Evolutionary conservation across 352 stramenopile species (phyloP), one percentile per base, ranked within the genome.

Genomic region (Globisporangium viniferum): DNA sequence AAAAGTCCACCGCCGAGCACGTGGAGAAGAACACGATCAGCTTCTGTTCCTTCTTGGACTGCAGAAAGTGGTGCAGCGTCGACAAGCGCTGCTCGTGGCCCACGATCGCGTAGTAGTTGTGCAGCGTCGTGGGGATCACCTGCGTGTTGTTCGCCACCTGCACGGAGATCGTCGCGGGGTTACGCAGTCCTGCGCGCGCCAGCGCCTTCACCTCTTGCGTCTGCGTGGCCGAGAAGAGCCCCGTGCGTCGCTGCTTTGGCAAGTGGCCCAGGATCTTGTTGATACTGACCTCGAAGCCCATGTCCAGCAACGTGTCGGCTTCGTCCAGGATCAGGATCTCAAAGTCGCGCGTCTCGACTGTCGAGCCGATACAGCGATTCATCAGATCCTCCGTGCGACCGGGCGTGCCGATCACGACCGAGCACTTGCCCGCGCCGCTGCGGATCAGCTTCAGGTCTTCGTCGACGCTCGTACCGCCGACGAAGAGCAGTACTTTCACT

Each of bases 11-110:
- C 18, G 90, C 94, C 0, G 95, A 96, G 77, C 98, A 99, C 7
- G 98, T 99, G 8, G 98, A 91, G 69, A 99, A 99, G 80, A 99
- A 99, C 4, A 99, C 93, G 56, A 99, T 98, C 2, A 98, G 71
- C 74, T 99, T 99, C 53, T 93, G 70, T 0, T 73, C 60, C 44
- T 81, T 88, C 70, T 98, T 97, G 39, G 80, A 75, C 62, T 86
- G 69, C n/a, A 99, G 77, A 73, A 99, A 99, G 62, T 94, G 80
- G 56, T 97, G 64, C 20, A 99, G 78, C 64, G 89, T 81, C 27
- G 83, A 95, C 53, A 99, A 73, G 67, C 99, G 98, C 71, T 98
- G 89, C 58, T 99, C 96, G 64, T 98, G 80, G 27, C 87, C 80
- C 41, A 93, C 95, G 9, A 99, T 77, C 12, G 98, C 79, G 78